A percentile compares a stretch with the other conserved stretches of the same genome.
Evolutionary conservation across 2,329 filamentous ascomycete species (phyloP).

Genomic region (Spiromastix sp.): DNA sequence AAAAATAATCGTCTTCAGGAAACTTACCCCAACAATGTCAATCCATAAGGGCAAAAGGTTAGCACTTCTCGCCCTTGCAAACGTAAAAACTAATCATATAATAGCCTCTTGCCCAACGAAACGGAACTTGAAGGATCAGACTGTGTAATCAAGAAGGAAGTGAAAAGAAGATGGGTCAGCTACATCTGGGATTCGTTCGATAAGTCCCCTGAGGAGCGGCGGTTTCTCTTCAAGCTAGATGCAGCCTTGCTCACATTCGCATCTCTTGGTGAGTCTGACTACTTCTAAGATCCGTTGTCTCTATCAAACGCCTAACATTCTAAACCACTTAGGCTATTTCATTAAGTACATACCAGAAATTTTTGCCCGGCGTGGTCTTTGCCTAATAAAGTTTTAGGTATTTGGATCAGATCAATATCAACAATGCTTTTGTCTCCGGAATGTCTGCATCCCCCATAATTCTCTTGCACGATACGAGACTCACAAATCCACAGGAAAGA

Average conservation of each 20-base stretch:
- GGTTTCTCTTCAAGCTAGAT: conserved; percentile 41
- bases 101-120: too few species aligned
- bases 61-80: too few species aligned
- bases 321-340: neutral
- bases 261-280: conserved; percentile 23
- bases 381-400: conserved; percentile 44
- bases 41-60: too few species aligned
- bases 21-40: too few species aligned
- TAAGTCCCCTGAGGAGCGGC: conserved; percentile 40
- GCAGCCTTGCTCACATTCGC: conserved; percentile 39
- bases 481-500: conserved; percentile 35
- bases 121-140: too few species aligned
- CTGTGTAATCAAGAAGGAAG: conserved; percentile 8
- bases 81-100: too few species aligned
- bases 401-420: conserved; percentile 36
- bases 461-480: conserved; percentile 2
- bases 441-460: conserved; percentile 24
- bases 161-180: conserved; percentile 35
- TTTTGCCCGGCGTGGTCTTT: conserved; percentile 10
- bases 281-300: neutral
- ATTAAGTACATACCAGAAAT: neutral
- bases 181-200: conserved; percentile 46
- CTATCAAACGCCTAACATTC: too few species aligned
- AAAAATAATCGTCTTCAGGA: too few species aligned
- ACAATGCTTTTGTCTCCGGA: conserved; percentile 38